Evolutionary conservation across 2,329 filamentous ascomycete species (phyloP).

Genomic region (Calonectria honghensis): DNA sequence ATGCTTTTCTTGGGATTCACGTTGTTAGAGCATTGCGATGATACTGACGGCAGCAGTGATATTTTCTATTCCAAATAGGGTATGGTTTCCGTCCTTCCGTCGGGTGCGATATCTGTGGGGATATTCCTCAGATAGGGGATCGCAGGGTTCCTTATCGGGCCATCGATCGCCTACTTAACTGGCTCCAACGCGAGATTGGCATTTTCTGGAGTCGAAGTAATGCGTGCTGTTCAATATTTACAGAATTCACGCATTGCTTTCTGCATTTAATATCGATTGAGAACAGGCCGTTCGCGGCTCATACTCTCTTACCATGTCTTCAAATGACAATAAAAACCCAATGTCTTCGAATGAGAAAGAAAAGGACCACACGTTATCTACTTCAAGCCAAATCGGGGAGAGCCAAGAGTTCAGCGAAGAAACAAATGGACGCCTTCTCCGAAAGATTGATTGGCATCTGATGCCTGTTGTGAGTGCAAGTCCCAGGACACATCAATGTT

Average conservation of each 20-base stretch:
- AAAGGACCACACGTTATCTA: background rate
- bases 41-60: background rate
- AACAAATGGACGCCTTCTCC: conserved; percentile 36
- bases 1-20: background rate
- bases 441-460: conserved; percentile 49
- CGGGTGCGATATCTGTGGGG: conserved; percentile 3
- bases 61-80: background rate
- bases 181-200: background rate
- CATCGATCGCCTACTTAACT: background rate
- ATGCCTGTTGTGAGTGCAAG: conserved; percentile 50
- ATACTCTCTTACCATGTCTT: background rate
- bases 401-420: conserved; percentile 37
- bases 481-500: background rate
- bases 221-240: background rate
- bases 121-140: background rate
- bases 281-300: background rate
- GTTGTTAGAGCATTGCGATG: background rate
- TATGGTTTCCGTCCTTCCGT: conserved; percentile 10
- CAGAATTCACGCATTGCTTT: background rate
- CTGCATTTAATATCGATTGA: background rate
- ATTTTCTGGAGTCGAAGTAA: background rate
- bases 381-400: conserved; percentile 5
- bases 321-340: background rate
- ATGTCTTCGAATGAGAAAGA: background rate
- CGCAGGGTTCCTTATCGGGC: background rate